Evolutionary conservation across 441 rosid species (phyloP), one percentile per base, ranked within the genome.

Genomic region (Breynia disticha): DNA sequence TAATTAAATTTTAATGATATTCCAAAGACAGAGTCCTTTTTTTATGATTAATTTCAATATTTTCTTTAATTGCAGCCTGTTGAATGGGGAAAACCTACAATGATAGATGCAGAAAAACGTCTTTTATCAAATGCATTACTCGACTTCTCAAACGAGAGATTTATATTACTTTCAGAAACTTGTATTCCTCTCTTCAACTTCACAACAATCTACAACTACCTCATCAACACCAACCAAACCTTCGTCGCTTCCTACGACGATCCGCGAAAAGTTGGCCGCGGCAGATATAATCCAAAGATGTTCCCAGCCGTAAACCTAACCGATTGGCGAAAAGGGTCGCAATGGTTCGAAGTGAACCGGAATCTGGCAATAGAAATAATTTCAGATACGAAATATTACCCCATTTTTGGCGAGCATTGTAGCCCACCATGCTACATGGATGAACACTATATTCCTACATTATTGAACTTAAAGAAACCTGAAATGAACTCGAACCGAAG

Each of bases 291-390:
- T 42, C 53, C 32, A 6, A 75, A 71, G 63, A 87, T 87, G 97
- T 72, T 62, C 1, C 96, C 96, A 0, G 67, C 64, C 63, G 83
- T 90, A 61, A 76, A 70, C 62, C 41, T 84, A 21, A 57, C 82
- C 54, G 69, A 80, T 22, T 90, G 97, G 97, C 80, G 96, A 4
- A 87, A 90, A 76, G 97, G 97, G 46, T 74, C 97, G 0, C 96
- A 87, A 12, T 90, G 96, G 97, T 87, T 90, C 38, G 93, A 79
- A 69, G 22, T 83, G 17, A 63, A 74, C 69, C 73, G 97, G 16
- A 76, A 71, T 57, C 76, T 83, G 0, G 91, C 96, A 37, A 39
- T 76, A 21, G 67, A 60, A 56, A 63, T 90, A 0, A 84, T 84
- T 19, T 63, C 78, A 55, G 97, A 87, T 68, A 55, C 70, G 0